These are phyloP conservation scores for Sporothrix mexicana DNA, from an alignment of 2,329 filamentous ascomycete genomes.

Conservation along the genomic window DNA sequence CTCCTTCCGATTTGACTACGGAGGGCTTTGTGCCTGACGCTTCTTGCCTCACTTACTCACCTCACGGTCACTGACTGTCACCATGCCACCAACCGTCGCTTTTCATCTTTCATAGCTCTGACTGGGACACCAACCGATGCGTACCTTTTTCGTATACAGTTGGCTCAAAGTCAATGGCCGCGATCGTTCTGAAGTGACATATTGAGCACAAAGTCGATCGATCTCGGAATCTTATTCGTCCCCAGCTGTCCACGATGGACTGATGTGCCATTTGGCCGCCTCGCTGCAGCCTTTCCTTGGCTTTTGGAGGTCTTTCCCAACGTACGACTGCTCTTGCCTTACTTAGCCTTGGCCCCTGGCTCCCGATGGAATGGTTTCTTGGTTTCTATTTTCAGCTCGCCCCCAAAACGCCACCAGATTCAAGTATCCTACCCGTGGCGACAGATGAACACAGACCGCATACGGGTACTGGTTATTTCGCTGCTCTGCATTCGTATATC, in stretches of 20 bases:
- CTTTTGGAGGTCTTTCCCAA: no score
- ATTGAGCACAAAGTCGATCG: not conserved
- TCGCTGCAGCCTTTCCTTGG: not conserved
- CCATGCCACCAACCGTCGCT: no score
- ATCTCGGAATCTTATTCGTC: not conserved
- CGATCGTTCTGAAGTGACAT: not conserved
- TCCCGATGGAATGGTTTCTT: not conserved
- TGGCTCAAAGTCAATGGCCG: not conserved
- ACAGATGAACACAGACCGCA: not conserved
- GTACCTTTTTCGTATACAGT: not conserved
- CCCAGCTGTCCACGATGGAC: not conserved
- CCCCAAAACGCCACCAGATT: not conserved
- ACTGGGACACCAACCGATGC: not conserved
- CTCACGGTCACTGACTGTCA: not conserved
- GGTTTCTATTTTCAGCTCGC: conserved; percentile 18
- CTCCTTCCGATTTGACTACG: not conserved
- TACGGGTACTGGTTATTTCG: not conserved
- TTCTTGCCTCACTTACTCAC: no score
- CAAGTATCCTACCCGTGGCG: not conserved
- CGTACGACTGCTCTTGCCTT: no score
- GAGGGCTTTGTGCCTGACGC: not conserved
- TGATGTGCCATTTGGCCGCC: no score
- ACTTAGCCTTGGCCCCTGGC: not conserved
- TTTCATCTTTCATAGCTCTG: not conserved
- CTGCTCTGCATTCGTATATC: not conserved